Evolutionary conservation across 768 basidiomycete genomes (phyloP).

Genomic region (Dacryopinax primogenitus): DNA sequence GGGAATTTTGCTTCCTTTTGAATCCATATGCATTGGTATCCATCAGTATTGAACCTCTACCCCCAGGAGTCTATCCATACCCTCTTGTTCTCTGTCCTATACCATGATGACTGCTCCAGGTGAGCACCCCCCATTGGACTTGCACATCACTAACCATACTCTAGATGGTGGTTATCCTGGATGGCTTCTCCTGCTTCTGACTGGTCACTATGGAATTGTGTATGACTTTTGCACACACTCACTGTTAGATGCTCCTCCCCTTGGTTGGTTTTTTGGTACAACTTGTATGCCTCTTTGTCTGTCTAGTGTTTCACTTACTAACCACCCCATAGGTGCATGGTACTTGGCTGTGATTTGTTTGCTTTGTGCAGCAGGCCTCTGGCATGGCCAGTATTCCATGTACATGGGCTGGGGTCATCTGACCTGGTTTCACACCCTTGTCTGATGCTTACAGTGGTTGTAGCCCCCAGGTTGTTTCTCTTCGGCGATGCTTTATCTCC

Average conservation of each 20-base stretch:
- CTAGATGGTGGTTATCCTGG: not conserved
- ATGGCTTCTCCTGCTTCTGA: not conserved
- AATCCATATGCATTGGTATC: too few relatives aligned
- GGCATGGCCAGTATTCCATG: not conserved
- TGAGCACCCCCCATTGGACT: too few relatives aligned
- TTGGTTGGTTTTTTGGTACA: not conserved
- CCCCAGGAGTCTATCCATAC: too few relatives aligned
- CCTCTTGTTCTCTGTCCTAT: too few relatives aligned
- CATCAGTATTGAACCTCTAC: too few relatives aligned
- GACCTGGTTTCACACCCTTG: not conserved
- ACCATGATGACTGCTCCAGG: too few relatives aligned
- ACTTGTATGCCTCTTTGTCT: not conserved
- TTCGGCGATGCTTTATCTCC: not conserved
- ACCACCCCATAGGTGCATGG: not conserved
- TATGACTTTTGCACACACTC: not conserved
- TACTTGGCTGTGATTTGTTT: not conserved
- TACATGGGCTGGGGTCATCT: not conserved
- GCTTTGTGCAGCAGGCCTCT: not conserved
- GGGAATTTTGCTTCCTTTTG: too few relatives aligned
- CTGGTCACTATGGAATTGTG: not conserved
- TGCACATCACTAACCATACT: too few relatives aligned
- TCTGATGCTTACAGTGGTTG: not conserved
- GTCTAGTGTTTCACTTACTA: not conserved
- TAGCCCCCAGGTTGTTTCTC: not conserved
- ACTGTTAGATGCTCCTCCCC: not conserved